Conservation (phyloP, 2,329 filamentous ascomycete genomes). For the Neodidymelliopsis sp. region DNA sequence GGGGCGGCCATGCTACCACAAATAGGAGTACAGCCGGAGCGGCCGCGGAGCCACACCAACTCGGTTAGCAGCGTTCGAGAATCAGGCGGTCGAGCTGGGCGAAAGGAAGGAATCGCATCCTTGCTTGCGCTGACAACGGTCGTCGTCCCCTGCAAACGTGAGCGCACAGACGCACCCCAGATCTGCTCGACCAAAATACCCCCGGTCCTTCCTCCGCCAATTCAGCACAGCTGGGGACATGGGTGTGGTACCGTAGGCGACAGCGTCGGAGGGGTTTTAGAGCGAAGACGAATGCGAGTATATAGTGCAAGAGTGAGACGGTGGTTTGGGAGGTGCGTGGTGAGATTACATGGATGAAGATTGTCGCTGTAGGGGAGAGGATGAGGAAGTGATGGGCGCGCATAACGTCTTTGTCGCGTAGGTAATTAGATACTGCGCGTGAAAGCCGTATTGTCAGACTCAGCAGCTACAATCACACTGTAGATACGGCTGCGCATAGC, state of each 20-base stretch:
- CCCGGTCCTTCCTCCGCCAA: too few species aligned
- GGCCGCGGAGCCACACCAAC: constrained; percentile 1
- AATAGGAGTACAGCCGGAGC: constrained; percentile 11
- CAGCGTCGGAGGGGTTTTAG: not conserved
- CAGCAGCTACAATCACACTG: too few species aligned
- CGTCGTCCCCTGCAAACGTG: not conserved
- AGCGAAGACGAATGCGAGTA: constrained; percentile 13
- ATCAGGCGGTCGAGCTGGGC: not conserved
- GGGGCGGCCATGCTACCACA: constrained; percentile 7
- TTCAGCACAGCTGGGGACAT: too few species aligned
- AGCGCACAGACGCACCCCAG: constrained; percentile 6
- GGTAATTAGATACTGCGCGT: too few species aligned
- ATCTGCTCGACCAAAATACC: constrained; percentile 17
- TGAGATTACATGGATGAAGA: not conserved
- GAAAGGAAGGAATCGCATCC: not conserved
- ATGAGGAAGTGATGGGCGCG: not conserved
- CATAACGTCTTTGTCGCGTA: too few species aligned
- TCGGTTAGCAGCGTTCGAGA: not conserved
- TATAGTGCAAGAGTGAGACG: not conserved
- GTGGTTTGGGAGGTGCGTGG: not conserved
- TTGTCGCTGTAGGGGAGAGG: not conserved
- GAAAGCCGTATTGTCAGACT: too few species aligned
- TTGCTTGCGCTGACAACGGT: constrained; percentile 2
- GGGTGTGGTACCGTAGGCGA: too few species aligned
- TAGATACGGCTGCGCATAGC: too few species aligned